phyloP scores from a whole-genome alignment of 192 early-diverging fungal species.

The Thoreauomyces humboldtii region DNA sequence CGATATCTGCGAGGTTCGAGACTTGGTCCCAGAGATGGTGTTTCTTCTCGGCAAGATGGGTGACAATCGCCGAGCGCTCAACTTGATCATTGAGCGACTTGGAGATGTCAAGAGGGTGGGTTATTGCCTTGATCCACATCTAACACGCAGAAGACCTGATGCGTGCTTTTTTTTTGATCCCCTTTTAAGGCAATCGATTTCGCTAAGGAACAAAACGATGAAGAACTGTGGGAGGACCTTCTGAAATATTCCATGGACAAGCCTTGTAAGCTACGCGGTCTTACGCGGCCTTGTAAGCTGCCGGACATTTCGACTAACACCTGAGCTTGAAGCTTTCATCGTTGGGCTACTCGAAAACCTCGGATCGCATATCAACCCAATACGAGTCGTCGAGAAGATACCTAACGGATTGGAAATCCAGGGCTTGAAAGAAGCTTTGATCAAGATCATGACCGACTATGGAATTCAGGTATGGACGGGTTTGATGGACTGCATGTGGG shows the following conservation, averaged over 20 bases:
- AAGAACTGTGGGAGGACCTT: constrained; percentile 93
- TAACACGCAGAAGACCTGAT: too few relatives aligned
- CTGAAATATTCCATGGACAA: constrained; percentile 93
- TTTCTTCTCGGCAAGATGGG: constrained; percentile 97
- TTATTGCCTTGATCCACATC: too few relatives aligned
- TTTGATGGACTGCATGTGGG: neutral
- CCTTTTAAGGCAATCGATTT: constrained; percentile 86
- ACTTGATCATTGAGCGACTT: constrained; percentile 88
- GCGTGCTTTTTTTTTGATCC: neutral
- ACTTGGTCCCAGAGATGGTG: constrained; percentile 96
- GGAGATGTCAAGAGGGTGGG: constrained; percentile 81
- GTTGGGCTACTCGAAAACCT: constrained; percentile 87
- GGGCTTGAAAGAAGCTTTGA: constrained; percentile 74
- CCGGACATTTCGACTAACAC: too few relatives aligned
- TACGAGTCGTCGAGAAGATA: constrained; percentile 75
- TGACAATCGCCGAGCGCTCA: constrained; percentile 87
- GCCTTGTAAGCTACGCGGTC: constrained; percentile 77
- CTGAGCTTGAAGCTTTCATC: constrained; percentile 87
- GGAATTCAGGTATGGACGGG: constrained; percentile 86
- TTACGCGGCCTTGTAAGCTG: constrained; percentile 6
- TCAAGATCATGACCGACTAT: constrained; percentile 89
- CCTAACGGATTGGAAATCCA: constrained; percentile 77
- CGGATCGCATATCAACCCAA: constrained; percentile 81
- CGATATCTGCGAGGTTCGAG: constrained; percentile 75
- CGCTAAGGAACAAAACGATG: constrained; percentile 96